Evolutionary conservation across 768 basidiomycete genomes (phyloP), one percentile per base, ranked within the genome.

Genomic region (Mycena belliarum): DNA sequence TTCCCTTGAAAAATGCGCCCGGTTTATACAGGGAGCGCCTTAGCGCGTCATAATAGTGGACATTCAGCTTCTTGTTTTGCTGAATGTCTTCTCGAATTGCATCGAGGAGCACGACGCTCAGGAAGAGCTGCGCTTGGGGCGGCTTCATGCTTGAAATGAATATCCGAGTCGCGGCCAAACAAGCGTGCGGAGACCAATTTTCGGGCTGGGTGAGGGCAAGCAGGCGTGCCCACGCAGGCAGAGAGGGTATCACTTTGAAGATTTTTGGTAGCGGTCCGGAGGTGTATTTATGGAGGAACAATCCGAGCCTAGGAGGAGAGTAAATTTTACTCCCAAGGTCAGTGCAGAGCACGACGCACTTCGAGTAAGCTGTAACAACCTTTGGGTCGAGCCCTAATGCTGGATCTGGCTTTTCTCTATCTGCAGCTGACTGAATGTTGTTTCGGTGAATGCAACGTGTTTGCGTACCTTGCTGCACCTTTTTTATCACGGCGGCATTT

Each of bases 121-220:
- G 80, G 76, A 92, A 99, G 15, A 98, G 78, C 66, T 95, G 90
- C 8, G 93, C 94, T 72, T 98, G 95, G 42, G 87, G 83, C 9
- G 95, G 95, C 69, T 98, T 98, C 85, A 99, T 90, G 65, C 89
- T 97, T 10, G 97, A 96, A 41, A 98, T 90, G 68, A 98, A 95
- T 51, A 95, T 95, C 63, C 88, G 87, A 20, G 96, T 97, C 15
- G 96, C 96, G 24, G 93, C 94, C 59, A 88, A 86, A 61, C 93
- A 94, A 1, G 95, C 95, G 71, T 98, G 94, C 0, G 97, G 91
- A 1, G 93, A 92, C 97, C 97, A 98, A 65, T 86, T 82, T 74
- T 95, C 89, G 1, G 97, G 97, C 52, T 82, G 82, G 15, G 97
- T 98, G 43, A 98, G 82, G 25, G 95, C 93, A 42, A 99, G 84